phyloP scores from a whole-genome alignment of 306 rosid species.

The Dryas octopetala region DNA sequence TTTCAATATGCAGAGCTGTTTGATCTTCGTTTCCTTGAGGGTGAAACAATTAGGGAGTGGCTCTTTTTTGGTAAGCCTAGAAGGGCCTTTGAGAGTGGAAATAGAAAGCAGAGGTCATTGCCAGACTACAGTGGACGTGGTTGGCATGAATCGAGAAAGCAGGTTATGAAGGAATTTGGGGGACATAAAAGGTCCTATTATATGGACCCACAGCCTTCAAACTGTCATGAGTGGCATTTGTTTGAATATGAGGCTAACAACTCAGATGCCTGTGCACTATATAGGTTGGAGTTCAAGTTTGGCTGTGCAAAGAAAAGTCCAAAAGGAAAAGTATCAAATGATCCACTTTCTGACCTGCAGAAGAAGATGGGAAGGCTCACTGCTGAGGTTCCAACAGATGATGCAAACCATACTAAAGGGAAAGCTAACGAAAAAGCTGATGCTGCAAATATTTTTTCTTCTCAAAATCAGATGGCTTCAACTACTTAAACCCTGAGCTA shows the following conservation, averaged over 20 bases:
- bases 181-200: slow-evolving; percentile 95
- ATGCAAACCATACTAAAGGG: slow-evolving; percentile 60
- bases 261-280: slow-evolving; percentile 87
- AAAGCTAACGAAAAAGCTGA: slow-evolving; percentile 57
- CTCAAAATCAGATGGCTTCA: slow-evolving; percentile 30
- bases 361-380: slow-evolving; percentile 98
- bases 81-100: slow-evolving; percentile 94
- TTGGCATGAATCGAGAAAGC: slow-evolving; percentile 99
- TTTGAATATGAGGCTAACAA: slow-evolving; percentile 91
- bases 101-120: slow-evolving; percentile 92
- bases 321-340: slow-evolving; percentile 64
- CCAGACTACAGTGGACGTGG: slow-evolving; percentile 97
- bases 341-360: slow-evolving; percentile 91
- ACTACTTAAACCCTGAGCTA: background rate
- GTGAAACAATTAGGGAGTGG: slow-evolving; percentile 94
- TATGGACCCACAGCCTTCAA: slow-evolving; percentile 95
- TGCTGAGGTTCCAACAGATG: slow-evolving; percentile 76
- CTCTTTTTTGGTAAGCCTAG: slow-evolving; percentile 97
- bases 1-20: slow-evolving; percentile 65
- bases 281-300: slow-evolving; percentile 85
- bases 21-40: slow-evolving; percentile 79
- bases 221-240: slow-evolving; percentile 88
- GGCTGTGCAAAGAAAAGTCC: slow-evolving; percentile 85
- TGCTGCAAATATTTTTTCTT: slow-evolving; percentile 52
- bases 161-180: slow-evolving; percentile 81